These are phyloP conservation scores for Ceratobasidium sp. DNA, from an alignment of 1,284 basidiomycete genomes.

Conservation along the genomic window DNA sequence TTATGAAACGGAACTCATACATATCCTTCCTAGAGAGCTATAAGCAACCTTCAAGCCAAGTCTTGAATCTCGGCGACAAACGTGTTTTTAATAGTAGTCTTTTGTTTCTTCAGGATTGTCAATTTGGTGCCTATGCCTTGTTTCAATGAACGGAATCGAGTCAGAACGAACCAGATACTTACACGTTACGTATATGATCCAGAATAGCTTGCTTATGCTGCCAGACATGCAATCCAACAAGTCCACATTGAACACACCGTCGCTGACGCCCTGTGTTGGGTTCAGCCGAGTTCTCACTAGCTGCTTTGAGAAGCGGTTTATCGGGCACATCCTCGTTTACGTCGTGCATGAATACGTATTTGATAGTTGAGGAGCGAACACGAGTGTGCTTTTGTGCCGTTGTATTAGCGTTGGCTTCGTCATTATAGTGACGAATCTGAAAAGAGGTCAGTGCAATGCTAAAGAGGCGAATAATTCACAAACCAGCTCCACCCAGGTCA, in stretches of 20 bases:
- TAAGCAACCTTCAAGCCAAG: no score
- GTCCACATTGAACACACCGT: neutral
- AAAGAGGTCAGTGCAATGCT: neutral
- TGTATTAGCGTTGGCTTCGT: neutral
- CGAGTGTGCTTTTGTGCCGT: neutral
- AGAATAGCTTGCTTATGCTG: neutral
- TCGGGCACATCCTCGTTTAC: neutral
- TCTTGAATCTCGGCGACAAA: no score
- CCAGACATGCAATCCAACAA: neutral
- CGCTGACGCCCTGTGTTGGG: no score
- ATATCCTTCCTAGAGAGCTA: no score
- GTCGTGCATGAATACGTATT: constrained; percentile 2
- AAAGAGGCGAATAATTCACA: neutral
- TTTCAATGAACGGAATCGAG: neutral
- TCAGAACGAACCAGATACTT: neutral
- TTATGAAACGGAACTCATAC: no score
- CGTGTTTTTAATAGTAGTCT: neutral
- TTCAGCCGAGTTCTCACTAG: neutral
- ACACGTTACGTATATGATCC: constrained; percentile 3
- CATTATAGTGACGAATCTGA: constrained; percentile 9
- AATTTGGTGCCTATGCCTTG: neutral
- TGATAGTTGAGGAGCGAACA: neutral
- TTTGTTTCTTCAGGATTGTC: neutral
- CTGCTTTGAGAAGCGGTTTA: neutral
- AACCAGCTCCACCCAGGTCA: constrained; percentile 13